phyloP scores from a whole-genome alignment of 148 eudicot species.

The Camellia sinensis region DNA sequence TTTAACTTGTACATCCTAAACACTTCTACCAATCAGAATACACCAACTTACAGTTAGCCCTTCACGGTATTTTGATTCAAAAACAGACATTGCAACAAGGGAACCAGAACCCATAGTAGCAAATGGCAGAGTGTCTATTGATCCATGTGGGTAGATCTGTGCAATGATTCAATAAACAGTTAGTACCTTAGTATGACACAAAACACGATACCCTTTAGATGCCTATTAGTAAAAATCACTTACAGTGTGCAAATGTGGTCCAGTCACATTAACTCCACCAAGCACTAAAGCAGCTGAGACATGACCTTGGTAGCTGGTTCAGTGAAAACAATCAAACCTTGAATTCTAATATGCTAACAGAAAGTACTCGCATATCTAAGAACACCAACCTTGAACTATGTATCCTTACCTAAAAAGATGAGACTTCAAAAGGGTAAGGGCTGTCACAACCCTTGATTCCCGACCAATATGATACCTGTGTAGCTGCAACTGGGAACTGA shows the following conservation, averaged over 20 bases:
- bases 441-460: slow-evolving; percentile 91
- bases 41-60: slow-evolving; percentile 72
- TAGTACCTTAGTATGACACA: not conserved
- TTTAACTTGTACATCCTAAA: not conserved
- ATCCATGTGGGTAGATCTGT: slow-evolving; percentile 96
- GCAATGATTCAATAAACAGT: slow-evolving; percentile 11
- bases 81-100: slow-evolving; percentile 84
- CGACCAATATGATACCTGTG: slow-evolving; percentile 85
- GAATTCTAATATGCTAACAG: not conserved
- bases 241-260: slow-evolving; percentile 93
- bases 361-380: not conserved
- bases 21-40: not conserved
- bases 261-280: slow-evolving; percentile 89
- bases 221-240: slow-evolving; percentile 24
- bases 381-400: not conserved
- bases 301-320: slow-evolving; percentile 75
- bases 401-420: slow-evolving; percentile 69
- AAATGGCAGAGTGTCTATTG: slow-evolving; percentile 84
- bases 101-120: slow-evolving; percentile 98
- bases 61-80: slow-evolving; percentile 79
- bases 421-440: slow-evolving; percentile 73
- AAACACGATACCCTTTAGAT: not conserved
- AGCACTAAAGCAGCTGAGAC: slow-evolving; percentile 89
- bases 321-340: slow-evolving; percentile 17
- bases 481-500: slow-evolving; percentile 86